phyloP scores from a whole-genome alignment of 2,329 filamentous ascomycete species.

The Alternaria ventricosa region DNA sequence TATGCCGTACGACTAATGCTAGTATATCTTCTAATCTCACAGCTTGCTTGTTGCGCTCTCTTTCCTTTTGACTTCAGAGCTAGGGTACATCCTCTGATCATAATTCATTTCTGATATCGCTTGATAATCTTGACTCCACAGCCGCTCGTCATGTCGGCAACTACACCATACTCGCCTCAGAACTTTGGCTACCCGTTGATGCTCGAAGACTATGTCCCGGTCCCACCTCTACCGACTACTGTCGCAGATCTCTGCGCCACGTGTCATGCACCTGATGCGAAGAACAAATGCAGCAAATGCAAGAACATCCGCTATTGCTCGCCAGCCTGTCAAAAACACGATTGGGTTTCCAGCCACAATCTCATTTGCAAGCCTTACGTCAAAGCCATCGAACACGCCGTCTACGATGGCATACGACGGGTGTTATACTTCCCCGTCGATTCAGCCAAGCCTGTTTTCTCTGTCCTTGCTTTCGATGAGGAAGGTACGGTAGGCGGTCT shows the following conservation, averaged over 20 bases:
- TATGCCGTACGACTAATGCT: background rate
- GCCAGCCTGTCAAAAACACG: constrained; percentile 6
- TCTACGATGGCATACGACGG: background rate
- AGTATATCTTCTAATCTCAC: background rate
- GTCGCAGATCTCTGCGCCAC: constrained; percentile 6
- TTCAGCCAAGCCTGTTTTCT: background rate
- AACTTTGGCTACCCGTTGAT: constrained; percentile 14
- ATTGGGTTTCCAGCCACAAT: constrained; percentile 16
- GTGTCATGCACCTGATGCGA: constrained; percentile 5
- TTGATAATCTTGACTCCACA: background rate
- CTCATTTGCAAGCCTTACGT: constrained; percentile 9
- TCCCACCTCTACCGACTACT: background rate
- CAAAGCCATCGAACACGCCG: background rate
- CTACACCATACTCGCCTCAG: background rate
- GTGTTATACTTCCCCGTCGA: constrained; percentile 7
- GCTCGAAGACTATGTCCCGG: constrained; percentile 11
- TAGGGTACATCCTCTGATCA: background rate
- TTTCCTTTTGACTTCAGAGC: background rate
- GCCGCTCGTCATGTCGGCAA: background rate
- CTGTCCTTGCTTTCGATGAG: constrained; percentile 1
- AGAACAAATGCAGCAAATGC: constrained; percentile 13
- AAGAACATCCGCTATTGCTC: constrained; percentile 21
- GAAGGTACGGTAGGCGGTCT: constrained; percentile 2
- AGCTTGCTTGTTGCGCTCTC: background rate
- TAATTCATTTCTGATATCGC: background rate